Conservation (phyloP, 768 basidiomycete species). For the Imleria badia region DNA sequence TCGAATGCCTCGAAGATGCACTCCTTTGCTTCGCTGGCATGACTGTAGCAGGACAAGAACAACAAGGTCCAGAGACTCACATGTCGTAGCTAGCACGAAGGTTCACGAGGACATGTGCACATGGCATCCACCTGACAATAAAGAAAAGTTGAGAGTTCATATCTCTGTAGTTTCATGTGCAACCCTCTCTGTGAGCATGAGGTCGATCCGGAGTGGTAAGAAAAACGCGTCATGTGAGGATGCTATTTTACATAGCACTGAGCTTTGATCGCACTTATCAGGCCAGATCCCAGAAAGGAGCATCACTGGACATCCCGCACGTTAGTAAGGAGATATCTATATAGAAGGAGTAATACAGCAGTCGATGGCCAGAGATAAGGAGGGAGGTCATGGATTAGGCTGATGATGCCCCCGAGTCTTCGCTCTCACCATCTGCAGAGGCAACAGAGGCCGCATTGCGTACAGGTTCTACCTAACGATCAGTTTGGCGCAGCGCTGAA, state of each 20-base stretch:
- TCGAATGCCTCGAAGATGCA: neutral
- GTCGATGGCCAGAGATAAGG: constrained; percentile 26
- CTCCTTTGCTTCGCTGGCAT: constrained; percentile 10
- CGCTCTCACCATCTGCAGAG: constrained; percentile 61
- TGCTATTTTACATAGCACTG: constrained; percentile 8
- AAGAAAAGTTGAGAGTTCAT: neutral
- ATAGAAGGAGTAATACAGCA: constrained; percentile 35
- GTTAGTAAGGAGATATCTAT: constrained; percentile 31
- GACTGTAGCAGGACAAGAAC: constrained; percentile 3
- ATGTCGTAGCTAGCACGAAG: neutral
- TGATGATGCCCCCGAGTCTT: constrained; percentile 40
- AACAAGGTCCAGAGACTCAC: neutral
- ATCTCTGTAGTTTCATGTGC: constrained; percentile 9
- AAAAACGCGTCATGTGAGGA: constrained; percentile 15
- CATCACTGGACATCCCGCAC: constrained; percentile 21
- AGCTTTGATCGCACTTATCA: constrained; percentile 22
- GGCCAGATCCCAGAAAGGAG: constrained; percentile 11
- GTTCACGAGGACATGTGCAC: constrained; percentile 13
- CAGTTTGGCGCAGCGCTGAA: constrained; percentile 16
- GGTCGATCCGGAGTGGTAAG: neutral
- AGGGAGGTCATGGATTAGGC: constrained; percentile 27
- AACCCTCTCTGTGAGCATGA: constrained; percentile 6
- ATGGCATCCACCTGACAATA: constrained; percentile 15
- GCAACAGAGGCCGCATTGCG: constrained; percentile 46
- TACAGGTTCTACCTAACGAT: constrained; percentile 58